A percentile compares a stretch with the other conserved stretches of the same genome.
These are phyloP conservation scores for Lasiosphaeriaceae sp. DNA, from an alignment of 495 filamentous ascomycete species.

Conservation along the genomic window DNA sequence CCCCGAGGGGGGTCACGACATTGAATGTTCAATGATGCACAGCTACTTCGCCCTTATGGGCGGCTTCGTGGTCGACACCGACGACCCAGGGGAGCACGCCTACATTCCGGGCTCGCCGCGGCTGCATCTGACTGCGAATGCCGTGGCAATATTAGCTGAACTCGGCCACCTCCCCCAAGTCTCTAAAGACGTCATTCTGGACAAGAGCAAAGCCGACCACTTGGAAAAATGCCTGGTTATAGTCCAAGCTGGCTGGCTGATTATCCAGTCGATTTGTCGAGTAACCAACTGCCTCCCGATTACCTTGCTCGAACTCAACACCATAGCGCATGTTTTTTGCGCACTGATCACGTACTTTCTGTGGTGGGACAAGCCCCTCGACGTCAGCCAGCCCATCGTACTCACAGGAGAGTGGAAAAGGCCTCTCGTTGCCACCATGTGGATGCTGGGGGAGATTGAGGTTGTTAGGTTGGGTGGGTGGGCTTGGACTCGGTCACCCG, in stretches of 20 bases:
- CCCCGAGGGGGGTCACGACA: neutral
- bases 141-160: neutral
- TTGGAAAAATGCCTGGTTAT: constrained; percentile 4
- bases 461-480: neutral
- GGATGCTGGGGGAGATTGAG: neutral
- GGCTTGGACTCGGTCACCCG: neutral
- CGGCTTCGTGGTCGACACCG: constrained; percentile 6
- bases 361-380: constrained; percentile 16
- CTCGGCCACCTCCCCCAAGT: neutral
- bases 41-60: constrained; percentile 11
- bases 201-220: constrained; percentile 14
- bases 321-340: constrained; percentile 33
- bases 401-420: neutral
- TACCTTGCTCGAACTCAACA: constrained; percentile 36
- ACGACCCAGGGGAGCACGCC: neutral
- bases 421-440: neutral
- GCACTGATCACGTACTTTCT: constrained; percentile 30
- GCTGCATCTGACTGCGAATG: neutral
- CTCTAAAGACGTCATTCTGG: neutral
- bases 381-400: neutral
- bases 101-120: constrained; percentile 1
- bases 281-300: constrained; percentile 14
- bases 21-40: constrained; percentile 7
- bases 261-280: constrained; percentile 25
- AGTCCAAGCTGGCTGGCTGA: constrained; percentile 27